Base-by-base conservation (phyloP, 352 stramenopile genomes). In the Phytopythium litorale region DNA sequence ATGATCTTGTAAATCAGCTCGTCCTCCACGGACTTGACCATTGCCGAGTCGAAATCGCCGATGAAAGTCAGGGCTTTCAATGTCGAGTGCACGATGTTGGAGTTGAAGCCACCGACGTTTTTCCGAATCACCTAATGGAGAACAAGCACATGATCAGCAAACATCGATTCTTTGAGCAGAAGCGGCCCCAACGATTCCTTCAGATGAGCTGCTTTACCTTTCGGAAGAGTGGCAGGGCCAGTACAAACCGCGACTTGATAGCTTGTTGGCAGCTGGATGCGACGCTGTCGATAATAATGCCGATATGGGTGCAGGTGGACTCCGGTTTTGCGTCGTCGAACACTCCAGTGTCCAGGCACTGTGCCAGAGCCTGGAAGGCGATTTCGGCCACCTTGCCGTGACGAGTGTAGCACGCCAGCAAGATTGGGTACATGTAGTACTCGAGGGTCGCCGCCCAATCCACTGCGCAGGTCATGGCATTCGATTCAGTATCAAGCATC, bases 41-140 rank as follows among this genome's bases (percentile, higher is more conserved):
- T 48, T 4, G 79, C 66, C 0, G 77, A 66, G 54, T 92, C 81
- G 38, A 89, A 92, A 37, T 95, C 82, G 6, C 81, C 83, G 9
- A 94, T 84, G 43, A 92, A 94, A 21, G 78, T 87, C n/a, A 94
- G 54, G 0, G 82, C 71, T 50, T 88, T 90, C 32, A 92, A 56
- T 18, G 79, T 74, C 12, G 78, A 69, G 45, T 95, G 87, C n/a
- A 95, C 68, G 15, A 94, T 59, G 9, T 51, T 54, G 0, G 81
- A 63, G 6, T 72, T 60, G 55, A 88, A 87, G 0, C 71, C 74
- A 30, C 48, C 58, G 7, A 55, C 32, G 21, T 61, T 79, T 48
- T 83, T 87, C 13, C 72, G 66, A 65, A 91, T 78, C 12, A 90
- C 64, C 81, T 90, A 46, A 6, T 33, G 9, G 38, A 23, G 7